A percentile compares a stretch with the other conserved stretches of the same genome.
These are phyloP conservation scores for Nemania sp. DNA, from an alignment of 2,329 filamentous ascomycete genomes.

Conservation along the genomic window DNA sequence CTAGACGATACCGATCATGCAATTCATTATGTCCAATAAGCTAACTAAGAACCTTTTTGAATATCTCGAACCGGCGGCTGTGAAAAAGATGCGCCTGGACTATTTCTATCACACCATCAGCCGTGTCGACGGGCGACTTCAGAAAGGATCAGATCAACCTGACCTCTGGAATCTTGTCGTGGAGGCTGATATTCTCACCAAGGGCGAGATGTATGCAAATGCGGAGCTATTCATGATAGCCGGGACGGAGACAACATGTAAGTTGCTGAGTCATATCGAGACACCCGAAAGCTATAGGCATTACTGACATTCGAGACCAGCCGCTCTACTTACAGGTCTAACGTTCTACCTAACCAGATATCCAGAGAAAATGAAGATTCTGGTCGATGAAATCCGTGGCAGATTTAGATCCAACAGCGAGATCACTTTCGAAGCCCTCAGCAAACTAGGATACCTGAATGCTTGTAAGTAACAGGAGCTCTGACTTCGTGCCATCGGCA, in stretches of 20 bases:
- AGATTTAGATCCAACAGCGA: slow-evolving; percentile 32
- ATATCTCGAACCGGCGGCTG: slow-evolving; percentile 31
- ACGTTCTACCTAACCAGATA: slow-evolving; percentile 26
- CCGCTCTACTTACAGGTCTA: slow-evolving; percentile 41
- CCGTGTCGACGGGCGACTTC: slow-evolving; percentile 37
- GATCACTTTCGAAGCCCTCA: slow-evolving; percentile 30
- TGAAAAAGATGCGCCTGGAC: slow-evolving; percentile 26
- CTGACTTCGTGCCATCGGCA: not conserved
- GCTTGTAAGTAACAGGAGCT: slow-evolving; percentile 25
- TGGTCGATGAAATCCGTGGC: slow-evolving; percentile 36
- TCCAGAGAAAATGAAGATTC: slow-evolving; percentile 29
- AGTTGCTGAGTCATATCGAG: too few species aligned
- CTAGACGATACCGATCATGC: slow-evolving; percentile 27
- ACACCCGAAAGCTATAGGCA: too few species aligned
- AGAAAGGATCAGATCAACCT: slow-evolving; percentile 30
- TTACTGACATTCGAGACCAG: slow-evolving; percentile 18
- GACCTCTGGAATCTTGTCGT: slow-evolving; percentile 35
- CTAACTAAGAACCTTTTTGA: slow-evolving; percentile 27
- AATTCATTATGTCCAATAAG: slow-evolving; percentile 34
- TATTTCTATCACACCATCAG: slow-evolving; percentile 32
- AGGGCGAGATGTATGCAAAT: slow-evolving; percentile 27
- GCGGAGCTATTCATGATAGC: slow-evolving; percentile 30
- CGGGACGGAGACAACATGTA: slow-evolving; percentile 25
- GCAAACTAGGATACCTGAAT: slow-evolving; percentile 29
- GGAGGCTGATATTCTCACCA: slow-evolving; percentile 23